Evolutionary conservation across 768 basidiomycete species (phyloP), one percentile per base, ranked within the genome.

Genomic region (Lanmaoa pseudosensibilis): DNA sequence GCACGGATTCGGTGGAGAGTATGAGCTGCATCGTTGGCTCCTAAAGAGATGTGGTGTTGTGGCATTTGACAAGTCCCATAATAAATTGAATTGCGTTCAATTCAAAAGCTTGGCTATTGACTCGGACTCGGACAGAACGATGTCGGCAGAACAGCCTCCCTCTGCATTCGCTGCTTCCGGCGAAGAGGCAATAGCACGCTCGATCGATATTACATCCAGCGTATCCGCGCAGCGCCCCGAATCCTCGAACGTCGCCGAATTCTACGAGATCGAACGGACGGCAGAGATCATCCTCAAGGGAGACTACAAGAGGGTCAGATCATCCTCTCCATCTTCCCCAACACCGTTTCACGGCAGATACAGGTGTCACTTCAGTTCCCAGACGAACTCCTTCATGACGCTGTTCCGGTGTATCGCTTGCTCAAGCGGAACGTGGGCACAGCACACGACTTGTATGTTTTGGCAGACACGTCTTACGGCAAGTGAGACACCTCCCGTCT

Each of bases 391-490:
- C 74, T 99, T 13, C 83, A 83, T 32, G 86, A 90, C 61, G 93
- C 93, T 1, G 94, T 98, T 16, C 85, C 86, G 3, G 86, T 98
- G 27, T 94, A 86, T 68, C 79, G 83, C 38, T 68, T 74, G 5
- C 78, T 99, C 36, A 90, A 87, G 66, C 66, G 67, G 2, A 71
- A 65, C 52, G 68, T 85, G 25, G 75, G 78, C 44, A 48, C 61
- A 1, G 69, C 46, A 19, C 76, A 75, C 49, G 88, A 95, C 63
- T 75, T 92, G 23, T 96, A 93, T 69, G 88, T 97, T 5, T 80
- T 98, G n/a, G 96, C 95, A 13, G 96, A 99, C 73, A 98, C 95
- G 21, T 96, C 95, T 5, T 98, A 98, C 72, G 97, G 95, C 74
- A 95, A 91, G 95, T 85, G 75, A 62, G 62, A 19, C 10, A 36